Evolutionary conservation across 805 yeast species (phyloP).

Genomic region (Saccharomycopsis sp.): DNA sequence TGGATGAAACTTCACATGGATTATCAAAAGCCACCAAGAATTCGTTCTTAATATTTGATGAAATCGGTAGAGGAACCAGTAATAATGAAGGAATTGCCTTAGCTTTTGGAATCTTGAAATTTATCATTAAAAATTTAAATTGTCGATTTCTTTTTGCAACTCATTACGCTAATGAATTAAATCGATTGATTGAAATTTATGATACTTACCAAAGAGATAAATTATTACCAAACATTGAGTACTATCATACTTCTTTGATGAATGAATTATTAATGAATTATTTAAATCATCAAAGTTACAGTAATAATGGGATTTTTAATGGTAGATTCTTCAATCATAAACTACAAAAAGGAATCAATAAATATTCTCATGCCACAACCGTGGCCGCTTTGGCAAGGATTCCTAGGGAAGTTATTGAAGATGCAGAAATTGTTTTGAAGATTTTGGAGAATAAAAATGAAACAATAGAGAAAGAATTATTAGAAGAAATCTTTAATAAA

Average conservation of each 20-base stretch:
- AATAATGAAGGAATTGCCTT: slow-evolving; percentile 76
- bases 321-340: slow-evolving; percentile 36
- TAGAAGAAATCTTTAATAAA: too few relatives aligned
- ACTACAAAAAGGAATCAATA: slow-evolving; percentile 57
- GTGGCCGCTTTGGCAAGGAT: slow-evolving; percentile 76
- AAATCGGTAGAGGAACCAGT: slow-evolving; percentile 85
- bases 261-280: slow-evolving; percentile 6
- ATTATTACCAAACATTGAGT: slow-evolving; percentile 20
- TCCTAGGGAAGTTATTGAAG: slow-evolving; percentile 45
- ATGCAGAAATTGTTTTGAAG: slow-evolving; percentile 31
- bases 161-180: slow-evolving; percentile 57
- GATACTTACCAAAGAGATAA: slow-evolving; percentile 22
- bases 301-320: slow-evolving; percentile 9
- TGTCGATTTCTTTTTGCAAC: slow-evolving; percentile 85
- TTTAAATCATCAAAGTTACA: slow-evolving; percentile 5
- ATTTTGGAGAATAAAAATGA: neutral
- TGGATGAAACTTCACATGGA: slow-evolving; percentile 73
- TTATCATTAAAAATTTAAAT: slow-evolving; percentile 41
- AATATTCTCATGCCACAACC: slow-evolving; percentile 63
- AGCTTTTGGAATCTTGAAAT: slow-evolving; percentile 64
- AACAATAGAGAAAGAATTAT: too few relatives aligned
- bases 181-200: slow-evolving; percentile 28
- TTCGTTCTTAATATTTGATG: slow-evolving; percentile 76
- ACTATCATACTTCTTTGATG: slow-evolving; percentile 14
- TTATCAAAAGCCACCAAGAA: slow-evolving; percentile 50